Percentiles rank a stretch among this genome's conserved stretches.
Evolutionary conservation across 2,329 filamentous ascomycete species (phyloP).

Genomic region (Fusarium beomiforme): DNA sequence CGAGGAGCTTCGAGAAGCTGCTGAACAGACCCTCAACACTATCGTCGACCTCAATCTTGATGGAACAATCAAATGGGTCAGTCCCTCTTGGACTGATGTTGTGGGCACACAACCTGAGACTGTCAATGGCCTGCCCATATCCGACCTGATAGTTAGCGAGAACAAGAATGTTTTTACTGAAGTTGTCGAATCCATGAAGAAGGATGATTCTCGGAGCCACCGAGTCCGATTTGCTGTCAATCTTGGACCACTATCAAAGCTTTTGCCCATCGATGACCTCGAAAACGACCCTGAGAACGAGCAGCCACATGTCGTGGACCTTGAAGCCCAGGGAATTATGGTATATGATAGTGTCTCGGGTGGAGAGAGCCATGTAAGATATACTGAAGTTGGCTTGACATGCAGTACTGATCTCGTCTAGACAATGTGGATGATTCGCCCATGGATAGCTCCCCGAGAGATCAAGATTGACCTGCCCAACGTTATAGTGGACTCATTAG

Average conservation of each 20-base stretch:
- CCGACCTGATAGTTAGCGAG: slow-evolving; percentile 80
- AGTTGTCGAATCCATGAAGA: slow-evolving; percentile 87
- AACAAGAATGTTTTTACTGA: slow-evolving; percentile 84
- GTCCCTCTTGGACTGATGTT: slow-evolving; percentile 93
- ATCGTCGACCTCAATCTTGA: slow-evolving; percentile 94
- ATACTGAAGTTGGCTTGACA: background rate
- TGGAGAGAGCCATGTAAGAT: slow-evolving; percentile 87
- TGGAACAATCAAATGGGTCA: slow-evolving; percentile 93
- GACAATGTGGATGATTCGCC: slow-evolving; percentile 99
- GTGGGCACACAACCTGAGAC: slow-evolving; percentile 80
- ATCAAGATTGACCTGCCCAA: slow-evolving; percentile 94
- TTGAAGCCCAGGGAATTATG: slow-evolving; percentile 98
- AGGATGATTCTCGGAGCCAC: slow-evolving; percentile 92
- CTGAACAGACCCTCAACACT: slow-evolving; percentile 95
- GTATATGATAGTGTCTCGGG: slow-evolving; percentile 91
- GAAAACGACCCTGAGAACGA: slow-evolving; percentile 53
- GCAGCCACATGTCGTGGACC: slow-evolving; percentile 66
- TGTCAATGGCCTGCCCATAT: slow-evolving; percentile 80
- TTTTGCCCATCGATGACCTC: slow-evolving; percentile 59
- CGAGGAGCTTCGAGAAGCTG: slow-evolving; percentile 92
- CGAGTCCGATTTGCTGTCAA: slow-evolving; percentile 83
- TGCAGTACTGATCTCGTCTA: slow-evolving; percentile 53
- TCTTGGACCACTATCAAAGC: slow-evolving; percentile 74
- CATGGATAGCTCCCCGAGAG: slow-evolving; percentile 86
- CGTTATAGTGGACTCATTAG: slow-evolving; percentile 90